Evolutionary conservation across 768 basidiomycete genomes (phyloP), one percentile per base, ranked within the genome.

Genomic region (Lactifluus hygrophoroides): DNA sequence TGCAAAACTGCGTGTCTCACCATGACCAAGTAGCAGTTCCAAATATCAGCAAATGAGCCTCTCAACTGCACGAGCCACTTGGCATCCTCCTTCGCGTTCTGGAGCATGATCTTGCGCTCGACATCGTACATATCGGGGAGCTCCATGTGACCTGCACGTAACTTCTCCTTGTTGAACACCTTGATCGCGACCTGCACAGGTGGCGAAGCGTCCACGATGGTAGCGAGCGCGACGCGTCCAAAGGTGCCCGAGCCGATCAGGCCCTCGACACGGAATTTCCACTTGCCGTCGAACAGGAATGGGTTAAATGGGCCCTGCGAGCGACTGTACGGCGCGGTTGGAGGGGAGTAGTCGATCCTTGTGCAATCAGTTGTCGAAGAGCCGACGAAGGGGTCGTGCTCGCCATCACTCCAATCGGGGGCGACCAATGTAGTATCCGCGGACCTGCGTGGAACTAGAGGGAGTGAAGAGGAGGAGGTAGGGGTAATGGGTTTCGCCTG

Each of bases 11-110:
- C 5, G n/a, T 1, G n/a, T 35, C 21, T 25, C 47, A 56, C 59
- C 59, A 60, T 60, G 30, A 60, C 43, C 49, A 60, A 37, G 25
- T 60, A 60, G 14, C 34, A n/a, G n/a, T 60, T 60, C 48, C 49
- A 60, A 9, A 25, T 19, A 23, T 60, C 59, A 5, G 44, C 30
- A 14, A 60, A 60, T 10, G 37, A n/a, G 28, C 59, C 54, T 4
- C 11, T 21, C 13, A 34, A 51, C 43, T 40, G 21, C 16, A 56
- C 54, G 37, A 60, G 49, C 59, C 53, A 56, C 28, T 19, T 21
- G 8, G 28, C 21, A 1, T 46, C 21, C 2, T 19, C 2, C 27
- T 14, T 23, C 28, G 54, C 19, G 49, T 51, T 60, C 17, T 42
- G 48, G 13, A 16, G 8, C 59, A 60, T 46, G 23, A 60, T 51